These are phyloP conservation scores for Trichoderma gamsii DNA, from an alignment of 495 filamentous ascomycete species.

Conservation along the genomic window DNA sequence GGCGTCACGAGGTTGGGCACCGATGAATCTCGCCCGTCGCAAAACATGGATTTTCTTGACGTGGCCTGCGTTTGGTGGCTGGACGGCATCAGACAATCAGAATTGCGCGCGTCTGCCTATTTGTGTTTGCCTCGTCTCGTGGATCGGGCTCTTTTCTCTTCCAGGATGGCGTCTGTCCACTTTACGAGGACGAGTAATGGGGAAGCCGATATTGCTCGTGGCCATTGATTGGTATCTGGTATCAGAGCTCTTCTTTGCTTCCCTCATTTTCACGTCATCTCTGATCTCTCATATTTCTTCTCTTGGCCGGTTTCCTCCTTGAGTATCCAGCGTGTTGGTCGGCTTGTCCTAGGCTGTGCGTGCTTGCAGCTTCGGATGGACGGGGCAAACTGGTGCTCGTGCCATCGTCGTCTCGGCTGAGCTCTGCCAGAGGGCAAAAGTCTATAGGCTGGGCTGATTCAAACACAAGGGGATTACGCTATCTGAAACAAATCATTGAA, in stretches of 20 bases:
- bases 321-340: no score
- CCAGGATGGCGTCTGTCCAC: background rate
- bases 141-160: background rate
- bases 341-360: no score
- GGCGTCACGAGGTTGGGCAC: background rate
- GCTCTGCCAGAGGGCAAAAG: background rate
- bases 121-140: background rate
- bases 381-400: background rate
- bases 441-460: background rate
- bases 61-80: conserved; percentile 7
- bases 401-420: background rate
- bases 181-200: no score
- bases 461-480: background rate
- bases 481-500: background rate
- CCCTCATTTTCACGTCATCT: no score
- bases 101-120: background rate
- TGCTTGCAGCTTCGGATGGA: no score
- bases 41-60: background rate
- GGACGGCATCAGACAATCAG: background rate
- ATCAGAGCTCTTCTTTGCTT: no score
- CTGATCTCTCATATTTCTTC: no score
- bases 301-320: no score
- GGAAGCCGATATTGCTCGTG: no score
- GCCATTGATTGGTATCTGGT: no score
- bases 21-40: background rate